These are phyloP conservation scores for Phytopythium delawarense DNA, from an alignment of 352 stramenopile genomes.

Conservation along the genomic window DNA sequence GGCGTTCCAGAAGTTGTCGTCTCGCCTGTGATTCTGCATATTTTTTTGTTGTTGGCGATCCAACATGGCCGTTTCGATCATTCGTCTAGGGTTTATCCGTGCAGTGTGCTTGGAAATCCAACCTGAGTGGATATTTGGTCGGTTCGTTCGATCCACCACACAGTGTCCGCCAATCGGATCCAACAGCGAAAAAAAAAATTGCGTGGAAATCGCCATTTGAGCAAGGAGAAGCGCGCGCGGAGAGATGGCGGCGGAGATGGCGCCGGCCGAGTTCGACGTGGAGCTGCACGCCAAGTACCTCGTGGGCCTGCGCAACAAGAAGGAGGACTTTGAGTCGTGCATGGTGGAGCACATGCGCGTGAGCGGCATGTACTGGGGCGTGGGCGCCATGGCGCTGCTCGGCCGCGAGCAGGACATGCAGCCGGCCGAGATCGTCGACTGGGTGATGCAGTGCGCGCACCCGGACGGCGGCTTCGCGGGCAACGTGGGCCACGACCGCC, in stretches of 20 bases:
- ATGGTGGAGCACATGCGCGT: conserved; percentile 97
- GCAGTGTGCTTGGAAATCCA: no score
- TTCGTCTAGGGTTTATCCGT: no score
- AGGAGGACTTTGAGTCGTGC: conserved; percentile 88
- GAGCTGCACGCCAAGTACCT: conserved; percentile 81
- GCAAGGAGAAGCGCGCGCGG: no score
- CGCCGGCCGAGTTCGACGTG: conserved; percentile 44
- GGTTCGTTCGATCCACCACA: no score
- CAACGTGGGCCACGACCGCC: conserved; percentile 95
- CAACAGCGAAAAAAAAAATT: no score
- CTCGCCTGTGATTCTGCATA: no score
- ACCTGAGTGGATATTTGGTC: no score
- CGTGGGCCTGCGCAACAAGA: conserved; percentile 76
- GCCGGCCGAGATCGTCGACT: conserved; percentile 89
- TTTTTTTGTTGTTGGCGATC: no score
- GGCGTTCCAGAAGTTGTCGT: no score
- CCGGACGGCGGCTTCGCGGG: conserved; percentile 93
- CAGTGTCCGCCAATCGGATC: no score
- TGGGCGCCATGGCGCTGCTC: conserved; percentile 94
- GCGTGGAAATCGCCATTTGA: no score
- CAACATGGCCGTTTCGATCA: no score
- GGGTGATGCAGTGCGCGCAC: conserved; percentile 94
- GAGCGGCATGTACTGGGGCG: conserved; percentile 98
- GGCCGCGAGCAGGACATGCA: conserved; percentile 82
- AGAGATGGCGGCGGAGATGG: conserved; percentile 15